Conservation (phyloP, 2,329 filamentous ascomycete genomes). For the Stagonosporopsis tanaceti region DNA sequence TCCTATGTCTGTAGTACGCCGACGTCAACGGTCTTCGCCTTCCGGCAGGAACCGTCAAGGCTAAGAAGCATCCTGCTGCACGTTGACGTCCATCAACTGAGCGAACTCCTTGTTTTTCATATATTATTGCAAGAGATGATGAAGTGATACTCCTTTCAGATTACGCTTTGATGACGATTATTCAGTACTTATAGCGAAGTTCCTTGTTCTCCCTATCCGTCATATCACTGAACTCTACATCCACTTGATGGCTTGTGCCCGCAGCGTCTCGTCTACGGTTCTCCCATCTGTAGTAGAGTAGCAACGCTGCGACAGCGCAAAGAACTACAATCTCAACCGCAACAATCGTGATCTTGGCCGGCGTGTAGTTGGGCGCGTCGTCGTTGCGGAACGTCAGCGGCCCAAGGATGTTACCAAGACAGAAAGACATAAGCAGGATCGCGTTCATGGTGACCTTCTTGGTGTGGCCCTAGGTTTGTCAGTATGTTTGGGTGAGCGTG, state of each 20-base stretch:
- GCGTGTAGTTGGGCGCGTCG: constrained; percentile 47
- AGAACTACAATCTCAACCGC: constrained; percentile 40
- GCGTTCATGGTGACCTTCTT: constrained; percentile 66
- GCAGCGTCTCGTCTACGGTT: constrained; percentile 42
- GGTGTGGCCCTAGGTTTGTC: constrained; percentile 30
- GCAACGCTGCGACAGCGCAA: constrained; percentile 49
- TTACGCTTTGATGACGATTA: too few relatives aligned
- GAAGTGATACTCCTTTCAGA: too few relatives aligned
- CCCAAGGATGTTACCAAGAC: constrained; percentile 52
- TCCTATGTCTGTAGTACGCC: too few relatives aligned
- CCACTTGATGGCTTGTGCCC: constrained; percentile 20
- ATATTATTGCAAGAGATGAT: too few relatives aligned
- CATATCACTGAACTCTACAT: constrained; percentile 49
- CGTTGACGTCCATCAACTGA: too few relatives aligned
- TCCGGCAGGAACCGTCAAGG: too few relatives aligned
- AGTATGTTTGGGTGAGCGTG: neutral
- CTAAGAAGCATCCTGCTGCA: too few relatives aligned
- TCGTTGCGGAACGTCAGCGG: constrained; percentile 52
- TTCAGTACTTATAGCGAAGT: constrained; percentile 26
- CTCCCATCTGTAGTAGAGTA: constrained; percentile 38
- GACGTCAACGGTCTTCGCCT: too few relatives aligned
- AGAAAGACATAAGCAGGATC: constrained; percentile 54
- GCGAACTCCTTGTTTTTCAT: too few relatives aligned
- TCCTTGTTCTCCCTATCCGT: constrained; percentile 46
- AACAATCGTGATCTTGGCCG: constrained; percentile 56